Percentiles rank a stretch among this genome's conserved stretches.
phyloP scores from a whole-genome alignment of 202 grass and related monocot genomes.

The Setaria viridis region DNA sequence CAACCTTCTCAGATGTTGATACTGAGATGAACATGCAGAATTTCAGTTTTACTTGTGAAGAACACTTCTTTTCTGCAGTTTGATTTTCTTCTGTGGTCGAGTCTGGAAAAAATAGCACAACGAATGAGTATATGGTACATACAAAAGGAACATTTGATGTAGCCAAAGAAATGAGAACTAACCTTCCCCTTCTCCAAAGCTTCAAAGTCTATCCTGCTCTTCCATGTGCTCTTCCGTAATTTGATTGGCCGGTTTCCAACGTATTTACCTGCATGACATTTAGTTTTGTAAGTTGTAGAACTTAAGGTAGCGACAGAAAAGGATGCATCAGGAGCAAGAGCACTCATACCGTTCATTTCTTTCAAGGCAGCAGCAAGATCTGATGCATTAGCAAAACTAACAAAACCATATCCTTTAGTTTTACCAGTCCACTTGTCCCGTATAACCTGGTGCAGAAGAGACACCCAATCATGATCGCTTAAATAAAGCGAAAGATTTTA shows the following conservation, averaged over 20 bases:
- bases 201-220: slow-evolving; percentile 72
- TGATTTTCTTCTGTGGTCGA: slow-evolving; percentile 63
- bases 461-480: slow-evolving; percentile 4
- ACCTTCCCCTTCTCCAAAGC: slow-evolving; percentile 76
- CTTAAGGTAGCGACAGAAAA: background rate
- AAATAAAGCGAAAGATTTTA: background rate
- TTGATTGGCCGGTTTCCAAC: slow-evolving; percentile 89
- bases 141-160: background rate
- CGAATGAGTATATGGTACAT: background rate
- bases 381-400: slow-evolving; percentile 72
- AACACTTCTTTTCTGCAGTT: slow-evolving; percentile 64
- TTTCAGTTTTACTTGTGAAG: slow-evolving; percentile 64
- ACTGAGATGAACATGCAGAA: background rate
- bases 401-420: slow-evolving; percentile 85
- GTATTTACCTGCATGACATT: slow-evolving; percentile 73
- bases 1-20: background rate
- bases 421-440: slow-evolving; percentile 74
- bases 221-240: slow-evolving; percentile 84
- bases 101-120: slow-evolving; percentile 36
- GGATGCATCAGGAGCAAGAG: background rate
- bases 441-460: slow-evolving; percentile 45
- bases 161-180: background rate
- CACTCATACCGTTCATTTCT: slow-evolving; percentile 75
- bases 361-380: slow-evolving; percentile 77
- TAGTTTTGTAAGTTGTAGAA: slow-evolving; percentile 18